These are phyloP conservation scores for Sanguinoderma infundibulare DNA, from an alignment of 1,284 basidiomycete species.

Conservation along the genomic window DNA sequence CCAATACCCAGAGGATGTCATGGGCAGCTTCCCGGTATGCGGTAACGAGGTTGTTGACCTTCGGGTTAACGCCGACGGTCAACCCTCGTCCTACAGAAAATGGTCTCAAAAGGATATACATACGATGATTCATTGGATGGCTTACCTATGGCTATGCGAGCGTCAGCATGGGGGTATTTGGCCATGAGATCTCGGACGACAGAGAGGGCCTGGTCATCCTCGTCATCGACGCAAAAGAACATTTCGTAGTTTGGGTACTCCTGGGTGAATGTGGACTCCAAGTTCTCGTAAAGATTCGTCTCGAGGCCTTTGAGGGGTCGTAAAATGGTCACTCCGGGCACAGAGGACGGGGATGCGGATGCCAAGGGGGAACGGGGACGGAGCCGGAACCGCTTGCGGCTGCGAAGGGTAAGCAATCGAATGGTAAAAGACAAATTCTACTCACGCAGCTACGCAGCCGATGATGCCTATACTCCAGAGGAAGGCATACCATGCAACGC, in stretches of 20 bases:
- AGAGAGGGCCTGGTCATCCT: conserved; percentile 80
- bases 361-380: conserved; percentile 69
- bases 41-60: conserved; percentile 94
- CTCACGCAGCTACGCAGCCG: conserved; percentile 83
- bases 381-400: conserved; percentile 72
- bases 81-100: conserved; percentile 56
- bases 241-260: conserved; percentile 91
- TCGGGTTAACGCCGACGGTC: conserved; percentile 91
- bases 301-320: conserved; percentile 93
- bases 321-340: conserved; percentile 89
- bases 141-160: conserved; percentile 79
- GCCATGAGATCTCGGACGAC: conserved; percentile 78
- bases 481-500: conserved; percentile 71
- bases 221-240: conserved; percentile 84
- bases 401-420: conserved; percentile 36
- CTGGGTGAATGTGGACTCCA: conserved; percentile 89
- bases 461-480: conserved; percentile 80
- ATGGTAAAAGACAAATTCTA: conserved; percentile 24
- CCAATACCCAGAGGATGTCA: conserved; percentile 96
- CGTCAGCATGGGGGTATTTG: conserved; percentile 76
- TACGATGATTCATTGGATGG: conserved; percentile 10
- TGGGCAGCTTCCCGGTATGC: conserved; percentile 82
- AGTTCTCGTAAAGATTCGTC: conserved; percentile 90
- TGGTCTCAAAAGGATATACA: conserved; percentile 5
- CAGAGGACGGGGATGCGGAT: conserved; percentile 51